Evolutionary conservation across 129 eudicot genomes (phyloP).

Genomic region (Cynara cardunculus): DNA sequence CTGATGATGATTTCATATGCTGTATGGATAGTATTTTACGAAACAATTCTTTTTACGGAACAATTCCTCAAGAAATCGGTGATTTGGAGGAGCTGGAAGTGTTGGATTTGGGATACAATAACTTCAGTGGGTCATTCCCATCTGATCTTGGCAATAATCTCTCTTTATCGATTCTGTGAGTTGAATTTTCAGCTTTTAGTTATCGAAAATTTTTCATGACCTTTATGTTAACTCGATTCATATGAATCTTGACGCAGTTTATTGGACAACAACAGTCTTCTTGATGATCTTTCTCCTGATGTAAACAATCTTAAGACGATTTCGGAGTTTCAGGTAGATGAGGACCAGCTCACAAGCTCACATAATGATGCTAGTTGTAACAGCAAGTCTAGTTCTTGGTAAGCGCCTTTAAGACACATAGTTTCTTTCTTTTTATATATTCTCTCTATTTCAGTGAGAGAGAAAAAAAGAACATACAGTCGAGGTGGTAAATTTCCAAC

Average conservation of each 20-base stretch:
- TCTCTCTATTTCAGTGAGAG: background rate
- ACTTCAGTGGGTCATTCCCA: slow-evolving; percentile 50
- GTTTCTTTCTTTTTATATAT: background rate
- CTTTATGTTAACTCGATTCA: slow-evolving; percentile 8
- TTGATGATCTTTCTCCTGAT: slow-evolving; percentile 48
- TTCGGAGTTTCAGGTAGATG: slow-evolving; percentile 60
- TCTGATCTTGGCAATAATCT: slow-evolving; percentile 44
- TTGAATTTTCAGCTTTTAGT: background rate
- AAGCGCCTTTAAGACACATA: slow-evolving; percentile 2
- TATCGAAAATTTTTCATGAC: background rate
- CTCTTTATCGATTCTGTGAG: slow-evolving; percentile 65
- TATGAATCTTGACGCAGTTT: slow-evolving; percentile 33
- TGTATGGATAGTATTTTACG: slow-evolving; percentile 46
- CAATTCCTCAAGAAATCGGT: slow-evolving; percentile 53
- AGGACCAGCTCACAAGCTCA: slow-evolving; percentile 34
- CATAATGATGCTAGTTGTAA: slow-evolving; percentile 23
- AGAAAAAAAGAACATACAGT: background rate
- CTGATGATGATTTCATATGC: slow-evolving; percentile 9
- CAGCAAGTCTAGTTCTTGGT: slow-evolving; percentile 34
- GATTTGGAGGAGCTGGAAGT: slow-evolving; percentile 59
- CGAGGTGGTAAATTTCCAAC: background rate
- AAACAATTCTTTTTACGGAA: slow-evolving; percentile 57
- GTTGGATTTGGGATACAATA: slow-evolving; percentile 69
- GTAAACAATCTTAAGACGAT: slow-evolving; percentile 41
- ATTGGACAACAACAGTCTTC: slow-evolving; percentile 50